Percentiles rank a stretch among this genome's conserved stretches.
Conservation (phyloP, 148 eudicot genomes). For the Salicornia ramosissima region DNA sequence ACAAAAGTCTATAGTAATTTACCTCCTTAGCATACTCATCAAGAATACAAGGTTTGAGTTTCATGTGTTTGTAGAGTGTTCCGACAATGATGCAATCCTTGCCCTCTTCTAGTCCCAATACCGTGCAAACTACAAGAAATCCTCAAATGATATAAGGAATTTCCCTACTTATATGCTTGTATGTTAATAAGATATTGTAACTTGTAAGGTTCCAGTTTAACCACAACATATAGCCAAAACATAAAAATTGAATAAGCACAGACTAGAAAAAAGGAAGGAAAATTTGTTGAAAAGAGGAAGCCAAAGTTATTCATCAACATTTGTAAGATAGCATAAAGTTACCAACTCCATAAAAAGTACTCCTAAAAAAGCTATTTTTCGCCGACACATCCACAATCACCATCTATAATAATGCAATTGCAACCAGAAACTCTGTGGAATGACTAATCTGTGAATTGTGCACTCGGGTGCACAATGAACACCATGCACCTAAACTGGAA, state of each 20-base stretch:
- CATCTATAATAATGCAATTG: not conserved
- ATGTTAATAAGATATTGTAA: not conserved
- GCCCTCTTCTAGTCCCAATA: constrained; percentile 75
- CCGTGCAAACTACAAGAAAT: constrained; percentile 60
- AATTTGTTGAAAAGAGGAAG: not conserved
- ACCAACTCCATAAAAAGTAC: not conserved
- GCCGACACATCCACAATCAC: not conserved
- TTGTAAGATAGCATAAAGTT: not conserved
- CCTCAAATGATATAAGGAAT: not conserved
- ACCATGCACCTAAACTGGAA: too few relatives aligned
- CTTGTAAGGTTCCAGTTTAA: not conserved
- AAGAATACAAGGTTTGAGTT: constrained; percentile 83
- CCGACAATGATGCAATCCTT: constrained; percentile 87
- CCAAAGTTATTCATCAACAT: not conserved
- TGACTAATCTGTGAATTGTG: too few relatives aligned
- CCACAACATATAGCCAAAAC: not conserved
- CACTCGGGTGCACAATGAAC: too few relatives aligned
- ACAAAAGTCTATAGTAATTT: constrained; percentile 6
- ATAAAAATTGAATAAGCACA: not conserved
- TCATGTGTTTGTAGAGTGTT: constrained; percentile 94
- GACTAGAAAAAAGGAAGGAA: not conserved
- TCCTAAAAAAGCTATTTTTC: not conserved
- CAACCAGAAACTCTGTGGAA: not conserved
- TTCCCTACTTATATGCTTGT: not conserved
- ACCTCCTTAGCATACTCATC: constrained; percentile 97